Evolutionary conservation across 495 filamentous ascomycete genomes (phyloP), one percentile per base, ranked within the genome.

Genomic region (Tuber indicum): DNA sequence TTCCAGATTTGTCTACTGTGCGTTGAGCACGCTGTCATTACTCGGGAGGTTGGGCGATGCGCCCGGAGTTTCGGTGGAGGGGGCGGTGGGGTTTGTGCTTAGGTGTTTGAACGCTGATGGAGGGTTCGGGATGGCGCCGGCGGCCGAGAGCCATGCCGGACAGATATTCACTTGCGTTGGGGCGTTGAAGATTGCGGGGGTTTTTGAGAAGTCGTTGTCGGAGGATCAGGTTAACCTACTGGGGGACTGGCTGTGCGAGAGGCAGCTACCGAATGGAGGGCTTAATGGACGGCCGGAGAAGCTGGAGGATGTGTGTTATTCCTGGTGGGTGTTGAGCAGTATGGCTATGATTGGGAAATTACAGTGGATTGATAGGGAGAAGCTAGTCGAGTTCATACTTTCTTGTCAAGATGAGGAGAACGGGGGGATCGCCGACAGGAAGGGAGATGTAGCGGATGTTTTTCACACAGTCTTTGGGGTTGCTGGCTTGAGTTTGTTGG

Each of bases 111-210:
- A 99, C 82, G 91, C 93, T 75, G 96, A 99, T 83, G 96, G 96
- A 26, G 96, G 92, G 39, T 99, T 96, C 84, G 96, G 96, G 1
- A 91, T 94, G 46, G 88, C 87, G 26, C 96, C 96, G 17, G 94
- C 93, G 7, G 93, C 94, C 10, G 96, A 99, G 84, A 94, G 93
- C 8, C 96, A 99, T 83, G 86, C 95, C 0, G 96, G 94, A 5
- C 96, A 98, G 83, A 92, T 98, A 9, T 97, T 96, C 83, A 97
- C 96, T 1, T 99, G 96, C 84, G 87, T 98, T n/a, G 96, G 90
- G 36, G 93, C 94, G 47, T 86, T 99, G 74, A 87, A 91, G 26
- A 97, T 99, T 74, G 93, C 92, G 23, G 90, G 90, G 14, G 88
- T 91, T 70, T 86, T 97, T 45, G 69, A 78, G 36, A 21, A 66